Percentiles rank a stretch among this genome's conserved stretches.
phyloP scores from a whole-genome alignment of 768 basidiomycete species.

The Dictyophora rubrovolvata region DNA sequence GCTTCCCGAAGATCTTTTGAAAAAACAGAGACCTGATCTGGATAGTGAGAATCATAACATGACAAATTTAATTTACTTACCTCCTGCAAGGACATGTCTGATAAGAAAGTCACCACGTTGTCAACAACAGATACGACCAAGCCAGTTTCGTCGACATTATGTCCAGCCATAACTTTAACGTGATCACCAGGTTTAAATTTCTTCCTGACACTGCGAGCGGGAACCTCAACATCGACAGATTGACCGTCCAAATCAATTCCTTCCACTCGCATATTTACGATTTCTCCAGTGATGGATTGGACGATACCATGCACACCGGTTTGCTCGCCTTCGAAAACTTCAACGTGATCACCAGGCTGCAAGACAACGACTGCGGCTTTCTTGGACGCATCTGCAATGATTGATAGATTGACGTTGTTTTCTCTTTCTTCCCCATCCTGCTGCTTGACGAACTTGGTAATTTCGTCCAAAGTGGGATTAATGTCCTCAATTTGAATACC shows the following conservation, averaged over 20 bases:
- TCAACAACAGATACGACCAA: slow-evolving; percentile 86
- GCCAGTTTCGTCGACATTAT: slow-evolving; percentile 92
- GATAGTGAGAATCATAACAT: not conserved
- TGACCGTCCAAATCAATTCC: slow-evolving; percentile 81
- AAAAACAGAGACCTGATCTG: slow-evolving; percentile 81
- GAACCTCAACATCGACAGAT: slow-evolving; percentile 78
- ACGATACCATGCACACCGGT: slow-evolving; percentile 87
- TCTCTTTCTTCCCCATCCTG: slow-evolving; percentile 63
- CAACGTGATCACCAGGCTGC: slow-evolving; percentile 96
- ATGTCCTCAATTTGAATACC: slow-evolving; percentile 78
- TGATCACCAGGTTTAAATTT: slow-evolving; percentile 96
- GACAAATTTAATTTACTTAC: slow-evolving; percentile 28
- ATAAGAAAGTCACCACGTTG: slow-evolving; percentile 89
- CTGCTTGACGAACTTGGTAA: slow-evolving; percentile 76
- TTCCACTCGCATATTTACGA: slow-evolving; percentile 72
- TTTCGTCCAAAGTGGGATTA: slow-evolving; percentile 92
- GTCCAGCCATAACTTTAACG: slow-evolving; percentile 95
- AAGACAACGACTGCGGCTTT: slow-evolving; percentile 87
- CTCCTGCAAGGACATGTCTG: slow-evolving; percentile 97
- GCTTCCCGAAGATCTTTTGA: slow-evolving; percentile 95
- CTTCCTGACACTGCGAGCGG: slow-evolving; percentile 84
- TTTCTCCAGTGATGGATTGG: slow-evolving; percentile 78
- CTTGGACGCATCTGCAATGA: slow-evolving; percentile 85
- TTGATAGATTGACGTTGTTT: slow-evolving; percentile 70
- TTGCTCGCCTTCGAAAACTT: slow-evolving; percentile 96